Conservation (phyloP, 2,329 filamentous ascomycete species). For the Clarireedia hainanense region DNA sequence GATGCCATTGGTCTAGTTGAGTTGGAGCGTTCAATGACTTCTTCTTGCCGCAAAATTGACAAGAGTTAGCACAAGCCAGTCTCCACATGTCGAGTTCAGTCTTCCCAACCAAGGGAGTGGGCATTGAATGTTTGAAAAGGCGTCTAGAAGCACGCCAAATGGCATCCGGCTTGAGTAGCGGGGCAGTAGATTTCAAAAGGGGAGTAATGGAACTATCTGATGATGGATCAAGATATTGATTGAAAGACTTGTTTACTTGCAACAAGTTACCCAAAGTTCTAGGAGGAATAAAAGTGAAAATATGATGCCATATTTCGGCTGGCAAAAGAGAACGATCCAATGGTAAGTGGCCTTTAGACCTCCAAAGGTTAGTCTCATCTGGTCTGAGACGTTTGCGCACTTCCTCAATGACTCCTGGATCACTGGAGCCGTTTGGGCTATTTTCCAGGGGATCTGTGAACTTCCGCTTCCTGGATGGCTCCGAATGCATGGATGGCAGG, state of each 20-base stretch:
- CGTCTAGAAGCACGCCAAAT: conserved; percentile 68
- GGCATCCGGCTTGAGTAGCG: conserved; percentile 47
- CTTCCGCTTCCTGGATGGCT: conserved; percentile 24
- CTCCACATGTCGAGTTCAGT: conserved; percentile 73
- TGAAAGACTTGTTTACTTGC: conserved; percentile 60
- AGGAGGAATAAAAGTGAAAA: conserved; percentile 61
- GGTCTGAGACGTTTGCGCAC: conserved; percentile 24
- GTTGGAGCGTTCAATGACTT: conserved; percentile 19
- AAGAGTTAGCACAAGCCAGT: conserved; percentile 52
- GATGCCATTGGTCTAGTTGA: conserved; percentile 41
- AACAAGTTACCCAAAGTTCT: conserved; percentile 56
- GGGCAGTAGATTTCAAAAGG: conserved; percentile 29
- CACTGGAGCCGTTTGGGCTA: conserved; percentile 12
- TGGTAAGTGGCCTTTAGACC: conserved; percentile 14
- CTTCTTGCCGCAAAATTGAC: conserved; percentile 58
- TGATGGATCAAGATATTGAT: conserved; percentile 46
- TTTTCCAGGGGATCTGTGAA: conserved; percentile 13
- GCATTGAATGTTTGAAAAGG: conserved; percentile 57
- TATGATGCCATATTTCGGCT: conserved; percentile 59
- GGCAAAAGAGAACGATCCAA: conserved; percentile 36
- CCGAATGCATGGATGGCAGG: conserved; percentile 1
- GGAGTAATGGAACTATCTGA: conserved; percentile 31
- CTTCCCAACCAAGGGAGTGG: conserved; percentile 55
- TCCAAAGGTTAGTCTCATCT: conserved; percentile 16
- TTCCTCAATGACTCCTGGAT: conserved; percentile 11